Evolutionary conservation across 2,329 filamentous ascomycete genomes (phyloP).

Genomic region (Cadophora malorum): DNA sequence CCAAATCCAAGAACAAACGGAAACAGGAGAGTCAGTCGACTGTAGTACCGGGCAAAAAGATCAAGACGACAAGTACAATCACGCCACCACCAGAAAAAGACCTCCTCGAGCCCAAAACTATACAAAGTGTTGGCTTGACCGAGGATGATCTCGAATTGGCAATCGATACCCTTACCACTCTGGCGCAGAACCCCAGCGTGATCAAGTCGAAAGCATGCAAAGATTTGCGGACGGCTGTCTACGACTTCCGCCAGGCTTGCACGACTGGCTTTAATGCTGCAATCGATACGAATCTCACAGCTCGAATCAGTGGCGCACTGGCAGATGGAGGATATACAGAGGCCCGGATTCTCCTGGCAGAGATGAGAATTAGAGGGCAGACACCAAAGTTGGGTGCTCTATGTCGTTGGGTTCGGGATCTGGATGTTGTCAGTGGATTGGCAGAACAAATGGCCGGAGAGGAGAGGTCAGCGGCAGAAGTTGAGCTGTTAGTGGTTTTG

Average conservation of each 20-base stretch:
- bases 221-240: constrained; percentile 69
- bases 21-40: constrained; percentile 52
- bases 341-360: constrained; percentile 68
- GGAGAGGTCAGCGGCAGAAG: constrained; percentile 53
- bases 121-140: constrained; percentile 61
- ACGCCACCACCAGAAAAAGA: constrained; percentile 48
- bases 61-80: constrained; percentile 47
- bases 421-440: constrained; percentile 72
- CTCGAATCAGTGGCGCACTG: constrained; percentile 69
- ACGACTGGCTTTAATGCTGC: constrained; percentile 68
- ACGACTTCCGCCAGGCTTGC: constrained; percentile 72
- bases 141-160: constrained; percentile 74
- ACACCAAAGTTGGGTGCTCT: constrained; percentile 71
- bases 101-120: constrained; percentile 53
- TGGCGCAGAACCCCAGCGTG: constrained; percentile 63
- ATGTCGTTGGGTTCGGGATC: constrained; percentile 74
- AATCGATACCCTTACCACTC: constrained; percentile 65
- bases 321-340: constrained; percentile 70
- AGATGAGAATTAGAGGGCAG: constrained; percentile 72
- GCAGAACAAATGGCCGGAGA: constrained; percentile 59
- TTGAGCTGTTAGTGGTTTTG: constrained; percentile 64
- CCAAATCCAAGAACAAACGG: constrained; percentile 54
- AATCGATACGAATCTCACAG: constrained; percentile 67
- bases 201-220: constrained; percentile 75
- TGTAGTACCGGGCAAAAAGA: constrained; percentile 48